Evolutionary conservation across 345 rosid genomes (phyloP), one percentile per base, ranked within the genome.

Genomic region (Linum lewisii): DNA sequence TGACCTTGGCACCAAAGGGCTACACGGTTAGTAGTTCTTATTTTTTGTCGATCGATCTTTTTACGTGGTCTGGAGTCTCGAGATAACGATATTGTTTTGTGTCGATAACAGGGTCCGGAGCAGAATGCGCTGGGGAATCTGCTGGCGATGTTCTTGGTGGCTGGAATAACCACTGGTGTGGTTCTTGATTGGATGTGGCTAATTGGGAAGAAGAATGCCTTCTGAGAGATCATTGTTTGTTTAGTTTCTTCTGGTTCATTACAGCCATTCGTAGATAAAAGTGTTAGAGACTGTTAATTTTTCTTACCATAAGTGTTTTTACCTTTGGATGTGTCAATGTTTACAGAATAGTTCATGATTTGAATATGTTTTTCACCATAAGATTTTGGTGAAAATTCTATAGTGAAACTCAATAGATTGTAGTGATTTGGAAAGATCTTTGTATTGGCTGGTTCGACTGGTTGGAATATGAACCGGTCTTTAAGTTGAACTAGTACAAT

Each of bases 1-100:
- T 92, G 19, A 89, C 92, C 21, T 62, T 61, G 4, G 99, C 97
- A 52, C 97, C 99, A 6, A 87, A 72, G 76, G 97, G 86, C 1
- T 86, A 86, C 82, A 86, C 80, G 88, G 99, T 93, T 57, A 54
- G 87, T 68, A 14, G 10, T 11, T n/a, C 10, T 9, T 42, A 7
- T 4, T 15, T 10, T 38, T 5, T 2, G 1, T 4, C 47, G 4
- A 0, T 0, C 4, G 2, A 11, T 42, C 3, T 11, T 29, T 8
- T 29, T 29, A 29, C 5, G 34, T 29, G 7, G 34, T 29, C 4
- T n/a, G n/a, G n/a, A n/a, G n/a, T n/a, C n/a, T n/a, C n/a, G n/a
- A n/a, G n/a, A n/a, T n/a, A n/a, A n/a, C n/a, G 18, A 42, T 11
- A 11, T 42, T 10, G 7, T 52, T 24, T 51, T 51, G 15, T 16